Percentiles rank a stretch among this genome's conserved stretches.
Evolutionary conservation across 2,329 filamentous ascomycete genomes (phyloP).

Genomic region (Ilyonectria robusta): DNA sequence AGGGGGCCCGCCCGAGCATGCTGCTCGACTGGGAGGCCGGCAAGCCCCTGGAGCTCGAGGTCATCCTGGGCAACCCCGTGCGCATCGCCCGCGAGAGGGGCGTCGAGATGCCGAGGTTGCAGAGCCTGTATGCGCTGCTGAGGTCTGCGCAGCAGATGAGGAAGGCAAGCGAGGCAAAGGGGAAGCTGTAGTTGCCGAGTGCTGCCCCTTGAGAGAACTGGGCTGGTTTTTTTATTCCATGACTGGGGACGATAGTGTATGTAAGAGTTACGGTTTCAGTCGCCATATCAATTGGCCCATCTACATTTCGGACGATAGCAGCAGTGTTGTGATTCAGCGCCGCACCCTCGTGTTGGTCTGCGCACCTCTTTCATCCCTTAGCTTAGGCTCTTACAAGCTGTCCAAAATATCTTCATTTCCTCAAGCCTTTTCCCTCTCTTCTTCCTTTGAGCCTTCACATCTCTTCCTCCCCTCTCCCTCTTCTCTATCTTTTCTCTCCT

Average conservation of each 20-base stretch:
- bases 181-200: slow-evolving; percentile 51
- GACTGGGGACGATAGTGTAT: not conserved
- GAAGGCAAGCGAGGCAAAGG: slow-evolving; percentile 56
- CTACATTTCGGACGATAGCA: not conserved
- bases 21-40: slow-evolving; percentile 78
- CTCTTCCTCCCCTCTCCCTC: too few species aligned
- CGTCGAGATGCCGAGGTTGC: slow-evolving; percentile 75
- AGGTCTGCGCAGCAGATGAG: slow-evolving; percentile 70
- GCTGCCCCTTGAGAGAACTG: not conserved
- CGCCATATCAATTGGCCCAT: not conserved
- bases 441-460: too few species aligned
- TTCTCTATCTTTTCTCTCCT: too few species aligned
- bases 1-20: slow-evolving; percentile 77
- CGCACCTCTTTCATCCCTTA: not conserved
- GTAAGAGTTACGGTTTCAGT: not conserved
- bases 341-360: not conserved
- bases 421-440: too few species aligned
- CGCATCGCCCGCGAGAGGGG: slow-evolving; percentile 74
- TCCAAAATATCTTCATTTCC: too few species aligned
- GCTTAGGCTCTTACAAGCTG: not conserved
- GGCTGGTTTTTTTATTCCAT: not conserved
- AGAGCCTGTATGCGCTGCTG: slow-evolving; percentile 77
- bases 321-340: not conserved
- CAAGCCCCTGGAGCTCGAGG: slow-evolving; percentile 78
- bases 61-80: slow-evolving; percentile 80